These are phyloP conservation scores for Hyaloperonospora brassicae DNA, from an alignment of 352 stramenopile genomes.

Conservation along the genomic window DNA sequence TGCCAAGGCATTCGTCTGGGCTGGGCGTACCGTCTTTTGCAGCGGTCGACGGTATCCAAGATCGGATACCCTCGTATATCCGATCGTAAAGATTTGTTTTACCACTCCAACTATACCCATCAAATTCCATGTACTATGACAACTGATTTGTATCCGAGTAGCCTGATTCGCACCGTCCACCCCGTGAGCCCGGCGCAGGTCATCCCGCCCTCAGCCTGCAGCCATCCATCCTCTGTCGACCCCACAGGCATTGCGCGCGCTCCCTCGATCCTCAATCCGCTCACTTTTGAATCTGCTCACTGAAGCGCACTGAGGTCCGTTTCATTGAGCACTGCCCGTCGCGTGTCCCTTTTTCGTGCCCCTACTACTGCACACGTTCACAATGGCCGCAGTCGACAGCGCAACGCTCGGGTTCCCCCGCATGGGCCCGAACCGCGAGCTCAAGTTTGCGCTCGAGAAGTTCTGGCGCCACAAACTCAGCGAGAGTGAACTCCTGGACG, in stretches of 20 bases:
- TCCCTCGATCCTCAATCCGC: neutral
- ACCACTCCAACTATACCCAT: no score
- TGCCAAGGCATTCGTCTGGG: slow-evolving; percentile 25
- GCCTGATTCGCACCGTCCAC: no score
- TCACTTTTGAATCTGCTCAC: slow-evolving; percentile 64
- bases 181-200: no score
- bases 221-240: slow-evolving; percentile 14
- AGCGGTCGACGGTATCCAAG: no score
- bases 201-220: slow-evolving; percentile 24
- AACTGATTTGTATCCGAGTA: no score
- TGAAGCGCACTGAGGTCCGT: slow-evolving; percentile 36
- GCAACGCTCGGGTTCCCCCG: slow-evolving; percentile 86
- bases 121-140: no score
- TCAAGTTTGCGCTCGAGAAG: slow-evolving; percentile 92
- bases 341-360: no score
- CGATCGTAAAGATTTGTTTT: no score
- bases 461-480: slow-evolving; percentile 85
- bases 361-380: slow-evolving; percentile 19
- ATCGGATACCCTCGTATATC: no score
- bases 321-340: no score
- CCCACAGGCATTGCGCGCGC: no score
- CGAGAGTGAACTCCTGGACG: slow-evolving; percentile 70
- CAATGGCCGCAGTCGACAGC: slow-evolving; percentile 47
- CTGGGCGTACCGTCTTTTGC: slow-evolving; percentile 13
- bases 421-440: slow-evolving; percentile 89